Conservation (phyloP, 805 yeast genomes). For the Metschnikowia matae region DNA sequence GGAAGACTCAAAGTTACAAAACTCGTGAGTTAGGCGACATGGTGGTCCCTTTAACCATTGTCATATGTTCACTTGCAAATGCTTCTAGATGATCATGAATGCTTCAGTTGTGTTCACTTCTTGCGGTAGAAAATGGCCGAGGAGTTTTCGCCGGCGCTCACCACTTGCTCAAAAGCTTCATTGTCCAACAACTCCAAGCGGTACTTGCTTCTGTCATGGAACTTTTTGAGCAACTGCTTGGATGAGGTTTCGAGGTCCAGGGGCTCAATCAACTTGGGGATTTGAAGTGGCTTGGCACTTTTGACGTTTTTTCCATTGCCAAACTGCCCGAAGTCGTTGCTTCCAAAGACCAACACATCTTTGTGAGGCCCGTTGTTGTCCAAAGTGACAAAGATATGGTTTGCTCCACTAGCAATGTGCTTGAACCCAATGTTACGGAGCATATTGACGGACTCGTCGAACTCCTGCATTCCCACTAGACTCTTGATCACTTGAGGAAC, state of each 20-base stretch:
- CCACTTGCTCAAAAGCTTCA: constrained; percentile 45
- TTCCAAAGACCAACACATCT: constrained; percentile 79
- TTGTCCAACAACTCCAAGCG: constrained; percentile 44
- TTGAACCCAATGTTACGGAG: constrained; percentile 18
- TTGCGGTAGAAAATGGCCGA: constrained; percentile 60
- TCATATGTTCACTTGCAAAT: too few relatives aligned
- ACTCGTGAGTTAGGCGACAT: too few relatives aligned
- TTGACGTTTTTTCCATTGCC: constrained; percentile 77
- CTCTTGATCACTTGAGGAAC: constrained; percentile 54
- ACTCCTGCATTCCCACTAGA: constrained; percentile 17
- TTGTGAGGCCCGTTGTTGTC: constrained; percentile 40
- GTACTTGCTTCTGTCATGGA: constrained; percentile 33
- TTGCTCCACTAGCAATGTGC: constrained; percentile 56
- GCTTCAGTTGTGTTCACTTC: neutral
- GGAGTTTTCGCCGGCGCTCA: constrained; percentile 58
- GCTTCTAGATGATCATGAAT: too few relatives aligned
- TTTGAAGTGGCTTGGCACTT: constrained; percentile 46
- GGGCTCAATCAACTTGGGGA: constrained; percentile 62
- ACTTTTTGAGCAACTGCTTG: constrained; percentile 27
- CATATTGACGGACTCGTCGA: constrained; percentile 8
- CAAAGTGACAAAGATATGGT: constrained; percentile 61
- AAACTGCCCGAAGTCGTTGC: constrained; percentile 75
- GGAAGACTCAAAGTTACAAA: too few relatives aligned
- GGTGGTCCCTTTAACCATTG: too few relatives aligned
- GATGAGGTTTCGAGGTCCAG: constrained; percentile 22